Evolutionary conservation across 108 stramenopile genomes (phyloP), one percentile per base, ranked within the genome.

Genomic region (Stephanodiscus minutulus): DNA sequence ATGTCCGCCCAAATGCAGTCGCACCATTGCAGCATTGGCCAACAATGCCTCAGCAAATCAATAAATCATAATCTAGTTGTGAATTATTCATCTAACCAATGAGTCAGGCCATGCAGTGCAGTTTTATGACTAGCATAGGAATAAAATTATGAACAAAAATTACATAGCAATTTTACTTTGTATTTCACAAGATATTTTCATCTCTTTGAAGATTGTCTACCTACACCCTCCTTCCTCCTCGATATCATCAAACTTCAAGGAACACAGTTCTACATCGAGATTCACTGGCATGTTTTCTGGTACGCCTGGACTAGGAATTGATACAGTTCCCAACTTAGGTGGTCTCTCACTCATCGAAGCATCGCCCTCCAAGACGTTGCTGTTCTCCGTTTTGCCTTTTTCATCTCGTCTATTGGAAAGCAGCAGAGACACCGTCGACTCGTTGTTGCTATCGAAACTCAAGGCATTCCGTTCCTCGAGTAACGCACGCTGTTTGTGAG

Each of bases 381-480:
- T n/a, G n/a, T n/a, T n/a, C n/a, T n/a, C n/a, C n/a, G n/a, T n/a
- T n/a, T 41, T 35, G 35, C 33, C 41, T 21, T 21, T 24, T 1
- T 8, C 13, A 33, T 27, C 20, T 9, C 22, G 21, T 25, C 63
- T 58, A 13, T 44, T 28, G 20, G 55, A 53, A 20, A 75, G 39
- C 22, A 75, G 61, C 7, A 52, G 36, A 18, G 55, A 20, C n/a
- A 54, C 62, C 0, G 59, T 36, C 35, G 37, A 52, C 22, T 53
- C 4, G 36, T 60, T 22, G n/a, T 44, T 21, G 3, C 44, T 21
- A 12, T 4, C 18, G 43, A 41, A 59, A 13, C 24, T 53, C 41
- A 72, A 47, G 6, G 77, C 65, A 61, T 72, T 61, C 22, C 70
- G 63, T 56, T 79, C 77, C 31, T 79, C 64, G 24, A 72, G 66